Evolutionary conservation across 1,139 yeast genomes (phyloP), one percentile per base, ranked within the genome.

Genomic region (Suzukiozyma palmioleophila): DNA sequence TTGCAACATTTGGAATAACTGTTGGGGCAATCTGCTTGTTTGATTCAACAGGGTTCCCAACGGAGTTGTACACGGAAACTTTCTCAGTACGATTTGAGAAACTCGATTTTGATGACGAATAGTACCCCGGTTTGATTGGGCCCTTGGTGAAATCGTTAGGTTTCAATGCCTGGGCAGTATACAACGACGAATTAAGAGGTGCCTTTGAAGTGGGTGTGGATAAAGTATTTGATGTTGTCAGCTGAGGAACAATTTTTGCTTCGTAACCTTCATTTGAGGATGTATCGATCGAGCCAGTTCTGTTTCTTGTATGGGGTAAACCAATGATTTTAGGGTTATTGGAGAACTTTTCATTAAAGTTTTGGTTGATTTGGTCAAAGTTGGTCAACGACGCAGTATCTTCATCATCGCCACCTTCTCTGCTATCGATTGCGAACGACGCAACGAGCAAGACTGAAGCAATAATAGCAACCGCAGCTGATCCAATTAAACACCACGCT

Each of bases 401-500:
- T 13, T 58, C 66, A 10, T 55, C 60, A 6, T 60, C 59, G 7
- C 58, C 60, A 35, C 50, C 52, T 12, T 53, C 56, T 9, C 48
- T 49, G 30, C 47, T 49, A 36, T 52, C 43, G 8, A 43, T 37
- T n/a, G 38, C 22, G 3, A 43, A 28, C 36, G 45, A 52, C 43
- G 57, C 48, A 34, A 57, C 54, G 35, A 68, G 44, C 28, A 60
- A 46, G 21, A 66, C 50, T 7, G 64, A 39, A 3, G 74, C 57
- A 14, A 67, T 43, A 43, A 84, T 56, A 37, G 72, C 67, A 34
- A 80, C 61, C 1, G 73, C 84, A 2, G 86, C 82, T 2, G 85
- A 70, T 1, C 84, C 88, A 28, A 84, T 67, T 42, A 81, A 64
- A 27, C 81, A 60, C 90, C 90, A 84, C 5, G 82, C 75, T 32